These are phyloP conservation scores for Aspergillus carbonarius DNA, from an alignment of 2,329 filamentous ascomycete genomes.

Conservation along the genomic window DNA sequence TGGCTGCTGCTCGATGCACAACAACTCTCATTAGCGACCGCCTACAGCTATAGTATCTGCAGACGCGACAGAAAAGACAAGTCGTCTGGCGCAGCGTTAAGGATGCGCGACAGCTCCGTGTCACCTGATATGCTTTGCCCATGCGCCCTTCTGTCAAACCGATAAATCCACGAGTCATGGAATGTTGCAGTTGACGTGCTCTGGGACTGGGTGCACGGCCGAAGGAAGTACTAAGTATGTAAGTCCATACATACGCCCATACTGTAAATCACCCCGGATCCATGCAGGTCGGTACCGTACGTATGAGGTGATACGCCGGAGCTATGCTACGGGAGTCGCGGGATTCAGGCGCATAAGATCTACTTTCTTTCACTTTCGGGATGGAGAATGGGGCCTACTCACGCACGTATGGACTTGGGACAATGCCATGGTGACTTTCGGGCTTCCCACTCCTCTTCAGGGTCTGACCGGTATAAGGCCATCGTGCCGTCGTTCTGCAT, in stretches of 20 bases:
- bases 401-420: not conserved
- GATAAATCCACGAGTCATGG: not conserved
- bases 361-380: not conserved
- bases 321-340: not conserved
- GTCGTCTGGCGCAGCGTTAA: not conserved
- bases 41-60: not conserved
- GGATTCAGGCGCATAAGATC: not conserved
- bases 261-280: not conserved
- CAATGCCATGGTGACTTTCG: not conserved
- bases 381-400: not conserved
- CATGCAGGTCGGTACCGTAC: not conserved
- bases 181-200: not conserved
- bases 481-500: not conserved
- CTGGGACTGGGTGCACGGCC: not conserved
- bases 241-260: not conserved
- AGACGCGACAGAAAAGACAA: not conserved
- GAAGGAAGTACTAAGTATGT: too few relatives aligned
- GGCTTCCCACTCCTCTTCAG: not conserved
- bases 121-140: conserved; percentile 1
- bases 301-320: not conserved
- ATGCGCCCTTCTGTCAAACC: not conserved
- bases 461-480: not conserved
- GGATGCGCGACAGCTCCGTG: not conserved
- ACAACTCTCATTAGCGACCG: not conserved
- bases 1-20: not conserved